Conservation (phyloP, 768 basidiomycete species). For the Pisolithus sp. region DNA sequence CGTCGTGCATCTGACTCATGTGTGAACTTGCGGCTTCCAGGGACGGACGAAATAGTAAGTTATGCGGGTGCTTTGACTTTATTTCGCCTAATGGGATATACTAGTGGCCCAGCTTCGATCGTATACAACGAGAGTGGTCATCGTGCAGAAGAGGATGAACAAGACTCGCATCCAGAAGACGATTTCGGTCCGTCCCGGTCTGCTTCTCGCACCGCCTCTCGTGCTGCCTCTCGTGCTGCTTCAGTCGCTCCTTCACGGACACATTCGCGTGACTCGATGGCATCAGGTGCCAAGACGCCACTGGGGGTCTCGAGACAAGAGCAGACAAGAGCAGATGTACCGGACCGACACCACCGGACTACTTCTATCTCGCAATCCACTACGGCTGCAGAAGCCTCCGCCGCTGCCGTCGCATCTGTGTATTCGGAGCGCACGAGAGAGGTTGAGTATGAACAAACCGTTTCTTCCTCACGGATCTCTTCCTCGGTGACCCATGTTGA, state of each 20-base stretch:
- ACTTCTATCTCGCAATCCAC: constrained; percentile 16
- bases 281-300: constrained; percentile 27
- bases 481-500: constrained; percentile 17
- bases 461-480: constrained; percentile 22
- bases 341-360: constrained; percentile 21
- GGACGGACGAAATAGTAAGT: constrained; percentile 68
- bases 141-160: constrained; percentile 68
- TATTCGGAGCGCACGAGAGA: constrained; percentile 23
- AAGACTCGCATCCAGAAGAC: constrained; percentile 59
- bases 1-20: constrained; percentile 1
- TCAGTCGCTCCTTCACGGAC: constrained; percentile 48
- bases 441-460: constrained; percentile 17
- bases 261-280: constrained; percentile 42
- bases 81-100: constrained; percentile 1
- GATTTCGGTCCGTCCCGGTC: constrained; percentile 35
- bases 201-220: constrained; percentile 32
- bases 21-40: constrained; percentile 27
- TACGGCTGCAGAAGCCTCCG: constrained; percentile 10
- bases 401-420: constrained; percentile 5
- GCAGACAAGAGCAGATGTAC: constrained; percentile 22
- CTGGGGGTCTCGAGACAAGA: constrained; percentile 24
- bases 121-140: constrained; percentile 78
- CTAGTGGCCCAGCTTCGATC: constrained; percentile 72
- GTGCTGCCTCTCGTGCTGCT: constrained; percentile 35
- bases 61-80: neutral